These are phyloP conservation scores for Tubosaeta brunneosetosa DNA, from an alignment of 768 basidiomycete species.

Conservation along the genomic window DNA sequence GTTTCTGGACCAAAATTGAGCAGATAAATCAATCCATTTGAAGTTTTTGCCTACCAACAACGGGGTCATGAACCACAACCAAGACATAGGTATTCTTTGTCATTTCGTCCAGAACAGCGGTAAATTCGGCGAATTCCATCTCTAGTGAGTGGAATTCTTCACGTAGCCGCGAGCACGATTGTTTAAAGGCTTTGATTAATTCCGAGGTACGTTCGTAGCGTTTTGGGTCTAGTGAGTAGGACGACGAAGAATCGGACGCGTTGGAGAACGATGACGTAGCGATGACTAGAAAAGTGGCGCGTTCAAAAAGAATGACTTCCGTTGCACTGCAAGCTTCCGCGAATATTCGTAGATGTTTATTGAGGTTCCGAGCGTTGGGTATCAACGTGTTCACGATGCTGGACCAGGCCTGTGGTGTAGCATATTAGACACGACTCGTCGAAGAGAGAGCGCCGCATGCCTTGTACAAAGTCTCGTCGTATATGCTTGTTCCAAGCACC, in stretches of 20 bases:
- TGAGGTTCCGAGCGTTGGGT: constrained; percentile 88
- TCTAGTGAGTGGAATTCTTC: constrained; percentile 85
- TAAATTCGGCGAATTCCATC: constrained; percentile 81
- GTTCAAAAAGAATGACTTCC: constrained; percentile 94
- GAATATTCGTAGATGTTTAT: constrained; percentile 81
- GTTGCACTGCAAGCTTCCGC: constrained; percentile 84
- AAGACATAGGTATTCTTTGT: constrained; percentile 92
- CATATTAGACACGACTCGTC: constrained; percentile 8
- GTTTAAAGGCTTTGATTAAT: constrained; percentile 93
- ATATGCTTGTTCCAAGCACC: constrained; percentile 93
- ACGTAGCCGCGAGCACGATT: constrained; percentile 79
- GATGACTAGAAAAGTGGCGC: constrained; percentile 96
- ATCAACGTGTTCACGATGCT: constrained; percentile 95
- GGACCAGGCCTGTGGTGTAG: constrained; percentile 81
- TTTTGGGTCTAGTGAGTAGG: constrained; percentile 51
- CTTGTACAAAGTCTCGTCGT: constrained; percentile 96
- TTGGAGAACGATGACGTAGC: constrained; percentile 63
- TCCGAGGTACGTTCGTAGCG: constrained; percentile 88
- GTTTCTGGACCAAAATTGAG: constrained; percentile 54
- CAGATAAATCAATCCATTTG: not conserved
- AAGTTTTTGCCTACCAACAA: constrained; percentile 57
- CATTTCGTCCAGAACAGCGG: constrained; percentile 87
- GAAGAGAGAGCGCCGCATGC: constrained; percentile 33
- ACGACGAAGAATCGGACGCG: constrained; percentile 30
- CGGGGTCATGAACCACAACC: constrained; percentile 83